A percentile compares a stretch with the other conserved stretches of the same genome.
Conservation (phyloP, 106 monocot species). For the Posidonia australis region DNA sequence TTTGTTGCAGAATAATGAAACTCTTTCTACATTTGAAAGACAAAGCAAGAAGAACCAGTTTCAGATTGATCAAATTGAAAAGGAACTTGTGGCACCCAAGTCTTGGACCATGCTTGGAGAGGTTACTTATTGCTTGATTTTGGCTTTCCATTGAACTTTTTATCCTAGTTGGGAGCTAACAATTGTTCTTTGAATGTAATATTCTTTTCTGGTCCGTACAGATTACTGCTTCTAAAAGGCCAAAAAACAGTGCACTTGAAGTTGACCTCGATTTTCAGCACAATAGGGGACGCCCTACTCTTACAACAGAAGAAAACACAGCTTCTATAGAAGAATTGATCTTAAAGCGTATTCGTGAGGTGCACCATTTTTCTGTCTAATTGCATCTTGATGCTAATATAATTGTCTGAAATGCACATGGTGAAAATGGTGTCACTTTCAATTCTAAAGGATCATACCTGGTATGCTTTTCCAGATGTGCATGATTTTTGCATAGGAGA, state of each 20-base stretch:
- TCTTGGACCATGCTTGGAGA: slow-evolving; percentile 93
- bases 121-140: slow-evolving; percentile 29
- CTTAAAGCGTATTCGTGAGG: slow-evolving; percentile 76
- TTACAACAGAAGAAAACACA: slow-evolving; percentile 73
- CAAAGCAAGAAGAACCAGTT: slow-evolving; percentile 37
- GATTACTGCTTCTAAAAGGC: slow-evolving; percentile 84
- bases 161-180: background rate
- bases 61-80: slow-evolving; percentile 82
- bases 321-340: slow-evolving; percentile 87
- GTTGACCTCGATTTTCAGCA: slow-evolving; percentile 96
- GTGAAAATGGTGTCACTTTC: too few relatives aligned
- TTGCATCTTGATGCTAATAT: background rate
- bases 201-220: slow-evolving; percentile 14
- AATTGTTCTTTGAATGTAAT: background rate
- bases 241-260: slow-evolving; percentile 94
- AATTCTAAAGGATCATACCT: too few relatives aligned
- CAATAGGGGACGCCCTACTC: slow-evolving; percentile 51
- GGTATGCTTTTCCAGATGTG: too few relatives aligned
- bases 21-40: slow-evolving; percentile 70
- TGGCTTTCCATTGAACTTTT: background rate
- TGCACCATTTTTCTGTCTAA: slow-evolving; percentile 9
- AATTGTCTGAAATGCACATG: background rate
- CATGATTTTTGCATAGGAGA: too few relatives aligned
- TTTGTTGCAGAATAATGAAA: slow-evolving; percentile 29
- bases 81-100: slow-evolving; percentile 70